A percentile compares a stretch with the other conserved stretches of the same genome.
These are phyloP conservation scores for Ophiocytium majus DNA, from an alignment of 352 stramenopile genomes.

Conservation along the genomic window DNA sequence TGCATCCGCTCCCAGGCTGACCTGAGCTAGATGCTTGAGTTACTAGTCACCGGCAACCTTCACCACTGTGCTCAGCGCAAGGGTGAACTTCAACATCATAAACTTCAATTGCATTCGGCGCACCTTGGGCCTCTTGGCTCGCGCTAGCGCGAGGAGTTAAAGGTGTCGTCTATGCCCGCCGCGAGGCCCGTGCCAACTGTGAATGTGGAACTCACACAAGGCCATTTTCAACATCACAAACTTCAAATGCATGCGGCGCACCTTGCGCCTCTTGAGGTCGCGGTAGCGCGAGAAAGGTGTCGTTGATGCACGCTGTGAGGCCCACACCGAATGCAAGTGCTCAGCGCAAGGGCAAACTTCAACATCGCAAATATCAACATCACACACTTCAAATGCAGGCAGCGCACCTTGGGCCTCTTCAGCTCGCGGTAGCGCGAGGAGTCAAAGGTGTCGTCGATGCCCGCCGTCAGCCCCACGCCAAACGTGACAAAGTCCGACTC, in stretches of 20 bases:
- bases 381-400: background rate
- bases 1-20: too few relatives aligned
- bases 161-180: background rate
- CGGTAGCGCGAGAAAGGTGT: too few relatives aligned
- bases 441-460: conserved; percentile 4
- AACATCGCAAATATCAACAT: background rate
- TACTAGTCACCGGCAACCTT: too few relatives aligned
- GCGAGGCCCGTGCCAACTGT: background rate
- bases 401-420: background rate
- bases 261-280: too few relatives aligned
- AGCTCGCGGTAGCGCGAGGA: background rate
- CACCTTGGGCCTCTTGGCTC: background rate
- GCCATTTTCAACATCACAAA: too few relatives aligned
- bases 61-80: conserved; percentile 2
- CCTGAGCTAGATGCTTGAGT: too few relatives aligned
- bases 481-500: conserved; percentile 37
- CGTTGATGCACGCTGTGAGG: too few relatives aligned
- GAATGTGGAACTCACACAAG: too few relatives aligned
- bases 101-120: background rate
- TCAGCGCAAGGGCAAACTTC: background rate
- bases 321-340: background rate
- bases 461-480: background rate
- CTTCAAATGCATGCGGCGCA: too few relatives aligned
- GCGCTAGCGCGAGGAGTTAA: background rate
- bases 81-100: background rate